These are phyloP conservation scores for thale cress (Arabidopsis thaliana) DNA, from an alignment of 345 rosid genomes.

Conservation along the genomic window DNA sequence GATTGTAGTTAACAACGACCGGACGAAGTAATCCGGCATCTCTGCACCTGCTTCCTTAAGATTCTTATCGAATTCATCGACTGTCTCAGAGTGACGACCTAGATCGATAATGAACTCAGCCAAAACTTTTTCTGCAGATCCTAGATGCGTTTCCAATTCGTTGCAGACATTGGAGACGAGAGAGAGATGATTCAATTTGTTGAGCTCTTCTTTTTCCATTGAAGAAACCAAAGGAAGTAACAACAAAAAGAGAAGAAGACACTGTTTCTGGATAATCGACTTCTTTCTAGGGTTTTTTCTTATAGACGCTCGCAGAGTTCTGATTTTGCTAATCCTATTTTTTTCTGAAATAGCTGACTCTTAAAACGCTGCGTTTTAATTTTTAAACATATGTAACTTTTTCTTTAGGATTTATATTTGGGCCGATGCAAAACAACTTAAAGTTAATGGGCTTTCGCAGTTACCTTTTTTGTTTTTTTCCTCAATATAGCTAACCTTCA, in stretches of 20 bases:
- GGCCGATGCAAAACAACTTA: neutral
- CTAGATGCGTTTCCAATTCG: constrained; percentile 80
- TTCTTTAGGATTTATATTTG: neutral
- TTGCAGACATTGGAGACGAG: constrained; percentile 88
- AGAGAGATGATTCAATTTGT: constrained; percentile 45
- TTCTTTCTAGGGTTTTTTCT: constrained; percentile 35
- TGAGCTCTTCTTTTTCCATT: constrained; percentile 51
- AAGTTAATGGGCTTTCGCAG: neutral
- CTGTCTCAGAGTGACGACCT: constrained; percentile 56
- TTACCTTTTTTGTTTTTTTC: neutral
- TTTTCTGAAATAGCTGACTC: constrained; percentile 1
- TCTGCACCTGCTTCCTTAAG: constrained; percentile 80
- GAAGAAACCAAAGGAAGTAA: neutral
- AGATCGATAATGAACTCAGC: constrained; percentile 84
- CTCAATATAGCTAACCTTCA: neutral
- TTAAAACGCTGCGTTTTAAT: neutral
- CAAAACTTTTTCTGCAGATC: constrained; percentile 72
- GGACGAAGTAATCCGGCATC: constrained; percentile 89
- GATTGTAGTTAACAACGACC: constrained; percentile 73
- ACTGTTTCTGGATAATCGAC: constrained; percentile 8
- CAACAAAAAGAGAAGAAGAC: neutral
- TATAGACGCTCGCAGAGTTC: neutral
- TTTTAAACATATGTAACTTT: too few species aligned
- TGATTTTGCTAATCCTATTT: neutral
- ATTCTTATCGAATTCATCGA: constrained; percentile 73